Evolutionary conservation across 306 rosid genomes (phyloP).

Genomic region (Quercus bicolor): DNA sequence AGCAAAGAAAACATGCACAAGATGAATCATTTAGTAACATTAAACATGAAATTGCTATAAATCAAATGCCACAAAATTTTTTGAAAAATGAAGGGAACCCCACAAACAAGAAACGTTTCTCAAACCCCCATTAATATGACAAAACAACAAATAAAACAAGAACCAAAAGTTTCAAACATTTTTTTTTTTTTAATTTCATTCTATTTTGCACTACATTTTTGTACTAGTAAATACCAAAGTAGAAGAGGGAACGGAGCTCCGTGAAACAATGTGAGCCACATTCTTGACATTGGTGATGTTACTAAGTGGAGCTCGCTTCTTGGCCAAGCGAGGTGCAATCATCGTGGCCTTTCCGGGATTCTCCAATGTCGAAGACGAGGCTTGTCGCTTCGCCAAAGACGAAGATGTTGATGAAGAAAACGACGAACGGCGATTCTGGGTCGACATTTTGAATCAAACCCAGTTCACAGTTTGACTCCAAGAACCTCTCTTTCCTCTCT

Average conservation of each 20-base stretch:
- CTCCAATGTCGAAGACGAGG: slow-evolving; percentile 44
- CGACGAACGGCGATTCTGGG: slow-evolving; percentile 72
- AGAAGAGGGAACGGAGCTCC: slow-evolving; percentile 35
- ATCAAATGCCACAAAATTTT: not conserved
- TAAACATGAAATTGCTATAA: not conserved
- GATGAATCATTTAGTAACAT: not conserved
- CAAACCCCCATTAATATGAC: not conserved
- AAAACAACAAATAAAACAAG: not conserved
- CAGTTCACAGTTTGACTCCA: slow-evolving; percentile 8
- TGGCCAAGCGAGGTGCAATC: slow-evolving; percentile 42
- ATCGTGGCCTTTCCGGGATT: slow-evolving; percentile 33
- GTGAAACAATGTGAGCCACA: slow-evolving; percentile 29
- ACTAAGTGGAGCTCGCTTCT: slow-evolving; percentile 82
- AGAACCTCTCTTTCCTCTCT: not conserved
- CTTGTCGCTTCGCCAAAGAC: slow-evolving; percentile 73
- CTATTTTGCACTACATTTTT: not conserved
- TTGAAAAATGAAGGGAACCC: not conserved
- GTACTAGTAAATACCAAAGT: slow-evolving; percentile 41
- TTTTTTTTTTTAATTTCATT: not conserved
- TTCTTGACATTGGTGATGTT: slow-evolving; percentile 68
- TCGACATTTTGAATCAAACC: slow-evolving; percentile 45
- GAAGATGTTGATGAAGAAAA: slow-evolving; percentile 73
- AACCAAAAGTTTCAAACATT: not conserved
- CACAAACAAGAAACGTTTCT: not conserved
- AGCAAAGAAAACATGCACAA: not conserved